Evolutionary conservation across 2,329 filamentous ascomycete species (phyloP), one percentile per base, ranked within the genome.

Genomic region (Penicillium palitans): DNA sequence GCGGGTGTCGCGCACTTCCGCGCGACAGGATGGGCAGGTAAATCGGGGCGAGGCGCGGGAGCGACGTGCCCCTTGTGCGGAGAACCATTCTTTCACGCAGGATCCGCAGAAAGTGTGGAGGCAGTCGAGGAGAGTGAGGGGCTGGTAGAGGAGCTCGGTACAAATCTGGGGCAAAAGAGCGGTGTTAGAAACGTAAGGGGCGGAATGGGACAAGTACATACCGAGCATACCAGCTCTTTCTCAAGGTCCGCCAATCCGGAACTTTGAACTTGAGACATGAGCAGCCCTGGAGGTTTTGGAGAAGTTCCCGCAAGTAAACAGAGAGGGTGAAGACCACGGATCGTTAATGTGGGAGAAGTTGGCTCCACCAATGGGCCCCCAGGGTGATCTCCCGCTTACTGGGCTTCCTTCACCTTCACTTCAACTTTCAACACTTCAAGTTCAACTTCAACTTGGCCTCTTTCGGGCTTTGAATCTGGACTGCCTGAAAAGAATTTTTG

Each of bases 61-160:
- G 70, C 53, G 79, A 66, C 62, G 85, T 31, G 82, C 80, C 39
- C 87, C 87, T 74, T 96, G 91, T 76, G 87, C 95, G 62, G 82
- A 80, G 73, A 98, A 99, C 95, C 95, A 99, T 79, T 96, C 91
- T 75, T 96, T 96, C 59, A 98, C 76, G 72, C 95, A 99, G 40
- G 90, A 90, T 63, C 93, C 95, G 80, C 95, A 99, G 76, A 96
- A 99, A 46, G 93, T 97, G 78, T 96, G 92, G 45, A 96, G 85
- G 73, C 92, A 96, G 80, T 96, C 91, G 74, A 96, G 90, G 50
- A 96, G 86, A 29, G 92, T 96, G 63, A 96, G 83, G 35, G 93
- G 92, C 74, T 96, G 90, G 78, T 91, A 96, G 62, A 96, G 87
- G 64, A 96, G 85, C 76, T 98, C 95, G 68, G 93, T 96, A 81